Conservation (phyloP, 345 rosid genomes). For the Gossypium longicalyx region DNA sequence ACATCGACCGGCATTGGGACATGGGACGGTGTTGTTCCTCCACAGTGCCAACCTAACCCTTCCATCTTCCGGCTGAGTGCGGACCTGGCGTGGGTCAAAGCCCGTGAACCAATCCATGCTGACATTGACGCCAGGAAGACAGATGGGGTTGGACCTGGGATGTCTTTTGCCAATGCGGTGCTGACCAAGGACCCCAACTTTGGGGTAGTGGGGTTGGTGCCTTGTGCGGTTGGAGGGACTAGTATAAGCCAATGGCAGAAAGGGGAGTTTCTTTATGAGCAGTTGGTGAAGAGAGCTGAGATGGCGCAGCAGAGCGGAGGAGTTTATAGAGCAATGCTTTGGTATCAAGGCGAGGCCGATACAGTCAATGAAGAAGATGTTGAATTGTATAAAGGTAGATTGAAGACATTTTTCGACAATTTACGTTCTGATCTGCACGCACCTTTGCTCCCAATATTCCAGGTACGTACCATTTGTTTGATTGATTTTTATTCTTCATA, state of each 20-base stretch:
- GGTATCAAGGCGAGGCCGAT: conserved; percentile 94
- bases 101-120: conserved; percentile 69
- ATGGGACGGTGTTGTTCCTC: conserved; percentile 77
- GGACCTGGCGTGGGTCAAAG: conserved; percentile 55
- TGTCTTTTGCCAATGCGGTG: conserved; percentile 65
- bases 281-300: conserved; percentile 45
- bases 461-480: conserved; percentile 15
- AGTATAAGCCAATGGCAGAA: conserved; percentile 66
- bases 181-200: conserved; percentile 23
- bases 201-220: conserved; percentile 63
- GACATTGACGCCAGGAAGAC: conserved; percentile 63
- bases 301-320: conserved; percentile 43
- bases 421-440: conserved; percentile 57
- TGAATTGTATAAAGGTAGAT: conserved; percentile 44
- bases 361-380: conserved; percentile 41
- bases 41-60: conserved; percentile 53
- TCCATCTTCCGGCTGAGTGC: conserved; percentile 46
- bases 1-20: conserved; percentile 25
- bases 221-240: conserved; percentile 84
- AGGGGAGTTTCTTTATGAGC: conserved; percentile 52
- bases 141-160: conserved; percentile 77
- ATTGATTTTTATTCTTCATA: background rate
- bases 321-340: conserved; percentile 51
- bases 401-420: conserved; percentile 46
- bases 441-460: conserved; percentile 65